These are phyloP conservation scores for Myxozyma vanderwaltii DNA, from an alignment of 805 yeast species.

Conservation along the genomic window DNA sequence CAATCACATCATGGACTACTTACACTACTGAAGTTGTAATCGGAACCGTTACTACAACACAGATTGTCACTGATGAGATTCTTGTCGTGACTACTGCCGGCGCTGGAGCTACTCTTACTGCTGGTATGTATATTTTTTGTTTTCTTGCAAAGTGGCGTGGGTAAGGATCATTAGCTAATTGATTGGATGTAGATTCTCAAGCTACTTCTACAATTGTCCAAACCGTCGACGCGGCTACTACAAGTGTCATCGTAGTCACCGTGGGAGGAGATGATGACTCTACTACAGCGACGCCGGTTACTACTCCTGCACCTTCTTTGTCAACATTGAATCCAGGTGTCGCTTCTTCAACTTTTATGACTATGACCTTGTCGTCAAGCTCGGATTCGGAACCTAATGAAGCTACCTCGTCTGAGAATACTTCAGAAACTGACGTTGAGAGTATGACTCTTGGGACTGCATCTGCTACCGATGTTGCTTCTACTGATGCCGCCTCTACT, in stretches of 20 bases:
- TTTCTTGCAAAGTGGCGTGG: background rate
- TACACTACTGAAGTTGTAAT: slow-evolving; percentile 19
- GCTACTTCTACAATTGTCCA: slow-evolving; percentile 2
- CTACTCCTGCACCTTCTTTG: slow-evolving; percentile 41
- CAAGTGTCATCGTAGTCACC: background rate
- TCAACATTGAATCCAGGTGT: slow-evolving; percentile 23
- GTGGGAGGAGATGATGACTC: background rate
- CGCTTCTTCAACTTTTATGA: too few relatives aligned
- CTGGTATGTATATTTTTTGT: background rate
- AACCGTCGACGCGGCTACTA: background rate
- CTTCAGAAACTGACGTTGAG: background rate
- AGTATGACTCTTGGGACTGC: background rate
- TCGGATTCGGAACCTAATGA: too few relatives aligned
- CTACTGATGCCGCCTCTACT: background rate
- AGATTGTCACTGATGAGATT: slow-evolving; percentile 27
- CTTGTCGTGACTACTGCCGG: slow-evolving; percentile 1
- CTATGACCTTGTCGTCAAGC: too few relatives aligned
- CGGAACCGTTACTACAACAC: slow-evolving; percentile 33
- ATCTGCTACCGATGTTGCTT: background rate
- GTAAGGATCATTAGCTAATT: background rate
- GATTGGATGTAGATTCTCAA: background rate
- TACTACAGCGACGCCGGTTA: slow-evolving; percentile 18
- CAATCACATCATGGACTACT: slow-evolving; percentile 17
- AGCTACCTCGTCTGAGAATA: background rate
- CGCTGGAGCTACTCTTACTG: slow-evolving; percentile 3